Base-by-base conservation (phyloP, 352 stramenopile species). In the Phytophthora colocasiae region DNA sequence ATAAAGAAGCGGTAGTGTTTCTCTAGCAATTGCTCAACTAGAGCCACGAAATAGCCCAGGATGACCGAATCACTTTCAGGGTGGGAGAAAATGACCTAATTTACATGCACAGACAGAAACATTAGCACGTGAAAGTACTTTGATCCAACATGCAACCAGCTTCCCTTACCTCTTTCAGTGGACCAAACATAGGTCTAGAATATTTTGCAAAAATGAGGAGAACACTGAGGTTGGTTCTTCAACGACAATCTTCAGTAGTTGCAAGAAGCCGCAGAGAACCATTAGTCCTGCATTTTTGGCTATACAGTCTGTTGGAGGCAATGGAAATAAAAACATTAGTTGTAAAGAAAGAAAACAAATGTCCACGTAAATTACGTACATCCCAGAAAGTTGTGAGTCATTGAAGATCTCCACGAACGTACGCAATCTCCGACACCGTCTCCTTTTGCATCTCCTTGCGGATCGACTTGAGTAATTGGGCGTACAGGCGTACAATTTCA, bases 1-100 rank as follows among this genome's bases (percentile, higher is more conserved):
- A 95, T 85, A 58, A 95, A 95, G 55, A 90, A 93, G 24, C 86
- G 80, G 63, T 89, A 95, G 38, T 92, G 86, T 54, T 93, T 92
- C 60, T 92, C 83, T 9, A 95, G 58, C 22, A 95, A 63, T 54
- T 92, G 83, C 63, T 93, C 84, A 2, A 93, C 63, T 12, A 95
- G 66, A 11, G 79, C 73, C 31, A 95, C 75, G 43, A 88, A 95
- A 64, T 89, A 92, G 32, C 78, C 68, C 7, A 93, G 51, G 24
- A 90, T 85, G 34, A 91, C 67, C 0, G 81, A 80, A 54, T 93
- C 83, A 38, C 82, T 92, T 63, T 93, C 81, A 0, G 79, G 67
- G 36, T 92, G 84, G 1, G 77, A 80, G 59, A 93, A 92, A 27
- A 95, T 93, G 11, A 75, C 67, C 84, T 92, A 68, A 34, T 9